Conservation (phyloP, 441 rosid genomes). For the Croton setiger region DNA sequence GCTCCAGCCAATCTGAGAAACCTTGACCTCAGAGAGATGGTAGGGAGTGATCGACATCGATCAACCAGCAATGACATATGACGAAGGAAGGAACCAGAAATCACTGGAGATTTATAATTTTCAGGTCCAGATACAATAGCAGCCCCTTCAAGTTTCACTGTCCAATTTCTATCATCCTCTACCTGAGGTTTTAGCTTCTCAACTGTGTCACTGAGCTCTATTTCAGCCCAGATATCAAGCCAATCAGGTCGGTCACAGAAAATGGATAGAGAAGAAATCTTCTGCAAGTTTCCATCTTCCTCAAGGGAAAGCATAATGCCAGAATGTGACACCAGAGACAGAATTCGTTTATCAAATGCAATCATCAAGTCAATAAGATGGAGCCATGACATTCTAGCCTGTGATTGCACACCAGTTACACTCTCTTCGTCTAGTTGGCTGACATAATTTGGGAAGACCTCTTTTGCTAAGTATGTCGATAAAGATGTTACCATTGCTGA, state of each 20-base stretch:
- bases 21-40: slow-evolving; percentile 53
- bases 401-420: slow-evolving; percentile 35
- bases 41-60: slow-evolving; percentile 65
- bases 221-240: slow-evolving; percentile 87
- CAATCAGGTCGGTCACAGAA: slow-evolving; percentile 89
- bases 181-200: slow-evolving; percentile 54
- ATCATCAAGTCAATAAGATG: slow-evolving; percentile 88
- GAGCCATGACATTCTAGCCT: slow-evolving; percentile 74
- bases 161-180: slow-evolving; percentile 70
- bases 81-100: slow-evolving; percentile 52
- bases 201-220: slow-evolving; percentile 64
- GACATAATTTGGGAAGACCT: slow-evolving; percentile 62
- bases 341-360: slow-evolving; percentile 68
- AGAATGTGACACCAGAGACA: slow-evolving; percentile 67
- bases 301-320: slow-evolving; percentile 63
- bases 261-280: slow-evolving; percentile 72
- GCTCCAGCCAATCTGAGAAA: slow-evolving; percentile 65
- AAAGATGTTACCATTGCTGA: slow-evolving; percentile 78
- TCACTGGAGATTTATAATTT: slow-evolving; percentile 59
- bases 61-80: slow-evolving; percentile 57
- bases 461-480: slow-evolving; percentile 69
- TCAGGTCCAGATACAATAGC: slow-evolving; percentile 48
- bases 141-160: slow-evolving; percentile 56
- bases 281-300: slow-evolving; percentile 62
- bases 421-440: slow-evolving; percentile 52